Evolutionary conservation across 805 yeast genomes (phyloP).

Genomic region (Yarrowia sp.): DNA sequence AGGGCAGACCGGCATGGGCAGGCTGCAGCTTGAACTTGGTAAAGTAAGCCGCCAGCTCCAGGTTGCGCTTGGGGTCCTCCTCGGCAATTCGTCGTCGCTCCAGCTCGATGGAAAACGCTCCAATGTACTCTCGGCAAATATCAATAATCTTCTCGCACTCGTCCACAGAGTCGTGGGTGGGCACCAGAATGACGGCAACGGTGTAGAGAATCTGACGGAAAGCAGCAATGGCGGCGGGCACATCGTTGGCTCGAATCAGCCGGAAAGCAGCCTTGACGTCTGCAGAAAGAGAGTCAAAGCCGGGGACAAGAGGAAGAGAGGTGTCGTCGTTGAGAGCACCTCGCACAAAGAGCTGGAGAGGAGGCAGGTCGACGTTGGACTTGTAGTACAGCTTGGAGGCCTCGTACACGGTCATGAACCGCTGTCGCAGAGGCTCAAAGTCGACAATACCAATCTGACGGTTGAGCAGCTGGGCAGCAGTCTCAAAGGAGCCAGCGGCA

Average conservation of each 20-base stretch:
- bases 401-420: conserved; percentile 82
- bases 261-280: conserved; percentile 71
- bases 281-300: conserved; percentile 61
- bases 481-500: conserved; percentile 95
- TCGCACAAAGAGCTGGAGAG: conserved; percentile 66
- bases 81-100: conserved; percentile 77
- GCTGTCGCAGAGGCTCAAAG: conserved; percentile 79
- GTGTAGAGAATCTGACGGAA: conserved; percentile 81
- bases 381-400: conserved; percentile 73
- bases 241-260: conserved; percentile 75
- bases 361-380: conserved; percentile 69
- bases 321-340: conserved; percentile 53
- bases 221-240: conserved; percentile 71
- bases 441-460: conserved; percentile 83
- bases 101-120: conserved; percentile 88
- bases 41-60: conserved; percentile 94
- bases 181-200: conserved; percentile 66
- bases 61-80: conserved; percentile 69
- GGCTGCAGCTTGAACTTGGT: conserved; percentile 78
- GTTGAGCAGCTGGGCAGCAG: conserved; percentile 88
- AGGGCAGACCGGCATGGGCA: conserved; percentile 79
- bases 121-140: conserved; percentile 81
- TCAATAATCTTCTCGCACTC: conserved; percentile 68
- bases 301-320: conserved; percentile 68
- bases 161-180: conserved; percentile 67